phyloP scores from a whole-genome alignment of 192 early-diverging fungal species.

The Rhizoclosmatium sp. region DNA sequence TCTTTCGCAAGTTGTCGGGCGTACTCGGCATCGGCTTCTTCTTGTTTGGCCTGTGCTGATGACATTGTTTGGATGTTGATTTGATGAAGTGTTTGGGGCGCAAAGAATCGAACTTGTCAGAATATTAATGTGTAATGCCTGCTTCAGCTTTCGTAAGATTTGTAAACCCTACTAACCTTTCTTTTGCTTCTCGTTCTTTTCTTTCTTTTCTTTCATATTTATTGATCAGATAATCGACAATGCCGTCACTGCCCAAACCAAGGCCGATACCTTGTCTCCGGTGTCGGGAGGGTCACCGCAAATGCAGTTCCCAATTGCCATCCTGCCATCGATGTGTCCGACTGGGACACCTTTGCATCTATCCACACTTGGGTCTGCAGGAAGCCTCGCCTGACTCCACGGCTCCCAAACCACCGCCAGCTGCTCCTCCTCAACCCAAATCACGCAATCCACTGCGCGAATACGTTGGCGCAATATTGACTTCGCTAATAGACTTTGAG shows the following conservation, averaged over 20 bases:
- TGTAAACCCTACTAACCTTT: background rate
- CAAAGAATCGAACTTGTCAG: no score
- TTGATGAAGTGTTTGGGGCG: no score
- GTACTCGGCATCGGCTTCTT: background rate
- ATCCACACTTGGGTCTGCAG: background rate
- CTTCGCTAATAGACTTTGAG: background rate
- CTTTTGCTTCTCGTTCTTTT: background rate
- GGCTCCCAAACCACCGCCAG: background rate
- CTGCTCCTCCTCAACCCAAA: background rate
- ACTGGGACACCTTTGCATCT: background rate
- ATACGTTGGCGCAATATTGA: background rate
- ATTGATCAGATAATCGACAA: background rate
- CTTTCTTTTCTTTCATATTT: background rate
- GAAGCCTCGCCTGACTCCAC: background rate
- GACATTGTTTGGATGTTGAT: no score
- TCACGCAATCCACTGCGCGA: background rate
- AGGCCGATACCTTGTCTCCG: background rate
- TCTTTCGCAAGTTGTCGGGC: slow-evolving; percentile 10
- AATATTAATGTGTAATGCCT: background rate
- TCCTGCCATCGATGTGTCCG: background rate
- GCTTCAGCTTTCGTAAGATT: background rate
- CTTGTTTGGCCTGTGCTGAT: background rate
- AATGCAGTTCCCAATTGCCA: background rate
- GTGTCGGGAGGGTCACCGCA: background rate
- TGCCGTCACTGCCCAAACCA: background rate